Percentiles rank a stretch among this genome's conserved stretches.
phyloP scores from a whole-genome alignment of 169 alveolate species.

The Plasmodium berghei region DNA sequence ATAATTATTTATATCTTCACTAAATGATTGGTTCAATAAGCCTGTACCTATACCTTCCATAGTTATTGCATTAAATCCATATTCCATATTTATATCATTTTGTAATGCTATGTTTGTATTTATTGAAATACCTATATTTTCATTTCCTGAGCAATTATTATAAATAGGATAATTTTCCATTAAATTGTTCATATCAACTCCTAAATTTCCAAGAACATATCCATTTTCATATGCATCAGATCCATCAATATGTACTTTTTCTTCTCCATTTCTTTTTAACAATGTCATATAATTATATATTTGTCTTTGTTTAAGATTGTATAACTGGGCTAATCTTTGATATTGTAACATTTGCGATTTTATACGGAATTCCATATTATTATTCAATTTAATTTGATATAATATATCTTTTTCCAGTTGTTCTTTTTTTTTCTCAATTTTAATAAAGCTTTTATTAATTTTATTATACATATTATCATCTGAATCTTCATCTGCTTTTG shows the following conservation, averaged over 20 bases:
- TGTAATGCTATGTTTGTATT: too few species aligned
- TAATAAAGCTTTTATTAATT: slow-evolving; percentile 18
- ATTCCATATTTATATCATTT: background rate
- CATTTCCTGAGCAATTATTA: slow-evolving; percentile 1
- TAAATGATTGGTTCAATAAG: background rate
- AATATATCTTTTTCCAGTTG: slow-evolving; percentile 60
- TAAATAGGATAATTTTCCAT: background rate
- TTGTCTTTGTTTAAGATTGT: slow-evolving; percentile 45
- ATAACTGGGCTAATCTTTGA: slow-evolving; percentile 31
- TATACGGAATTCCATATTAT: slow-evolving; percentile 32
- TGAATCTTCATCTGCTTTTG: slow-evolving; percentile 31
- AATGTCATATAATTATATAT: background rate
- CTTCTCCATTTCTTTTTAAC: too few species aligned
- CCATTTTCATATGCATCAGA: too few species aligned
- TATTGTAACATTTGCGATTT: slow-evolving; percentile 49
- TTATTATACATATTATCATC: slow-evolving; percentile 46
- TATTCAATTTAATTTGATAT: slow-evolving; percentile 50
- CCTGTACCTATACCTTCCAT: background rate
- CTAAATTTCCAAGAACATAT: background rate
- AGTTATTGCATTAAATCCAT: background rate
- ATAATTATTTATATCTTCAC: background rate
- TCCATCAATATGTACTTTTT: too few species aligned
- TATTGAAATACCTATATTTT: slow-evolving; percentile 2
- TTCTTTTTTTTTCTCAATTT: slow-evolving; percentile 44
- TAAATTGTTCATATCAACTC: background rate